Evolutionary conservation across 1,284 basidiomycete species (phyloP).

Genomic region (Chondrostereum purpureum): DNA sequence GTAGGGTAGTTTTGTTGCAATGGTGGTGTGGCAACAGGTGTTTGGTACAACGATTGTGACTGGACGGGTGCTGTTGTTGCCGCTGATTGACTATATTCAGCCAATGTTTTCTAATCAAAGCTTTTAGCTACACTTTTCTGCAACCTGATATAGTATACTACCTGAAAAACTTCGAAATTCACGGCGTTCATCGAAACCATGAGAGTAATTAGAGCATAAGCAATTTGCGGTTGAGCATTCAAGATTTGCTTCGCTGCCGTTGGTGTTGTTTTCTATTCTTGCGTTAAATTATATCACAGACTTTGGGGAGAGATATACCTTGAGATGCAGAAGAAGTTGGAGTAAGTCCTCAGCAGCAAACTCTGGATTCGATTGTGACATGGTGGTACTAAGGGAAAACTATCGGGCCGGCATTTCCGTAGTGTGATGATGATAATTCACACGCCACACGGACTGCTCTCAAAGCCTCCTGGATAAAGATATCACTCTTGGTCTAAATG

Average conservation of each 20-base stretch:
- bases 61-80: conserved; percentile 12
- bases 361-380: conserved; percentile 2
- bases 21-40: not conserved
- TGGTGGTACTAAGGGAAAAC: no score
- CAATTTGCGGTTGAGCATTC: conserved; percentile 65
- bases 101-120: conserved; percentile 34
- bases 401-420: no score
- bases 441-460: no score
- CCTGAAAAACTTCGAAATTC: conserved; percentile 67
- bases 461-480: no score
- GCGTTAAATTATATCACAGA: not conserved
- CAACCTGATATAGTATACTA: conserved; percentile 23
- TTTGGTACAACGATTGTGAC: no score
- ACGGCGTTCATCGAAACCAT: conserved; percentile 73
- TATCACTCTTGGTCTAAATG: no score
- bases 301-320: conserved; percentile 30
- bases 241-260: conserved; percentile 61
- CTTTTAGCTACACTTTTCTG: not conserved
- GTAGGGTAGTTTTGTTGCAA: not conserved
- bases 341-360: conserved; percentile 49
- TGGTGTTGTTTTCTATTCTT: conserved; percentile 60
- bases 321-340: conserved; percentile 60
- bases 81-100: conserved; percentile 26
- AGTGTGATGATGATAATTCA: no score
- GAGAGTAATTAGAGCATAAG: conserved; percentile 65